Conservation (phyloP, 352 stramenopile genomes). For the Pythium volutum region DNA sequence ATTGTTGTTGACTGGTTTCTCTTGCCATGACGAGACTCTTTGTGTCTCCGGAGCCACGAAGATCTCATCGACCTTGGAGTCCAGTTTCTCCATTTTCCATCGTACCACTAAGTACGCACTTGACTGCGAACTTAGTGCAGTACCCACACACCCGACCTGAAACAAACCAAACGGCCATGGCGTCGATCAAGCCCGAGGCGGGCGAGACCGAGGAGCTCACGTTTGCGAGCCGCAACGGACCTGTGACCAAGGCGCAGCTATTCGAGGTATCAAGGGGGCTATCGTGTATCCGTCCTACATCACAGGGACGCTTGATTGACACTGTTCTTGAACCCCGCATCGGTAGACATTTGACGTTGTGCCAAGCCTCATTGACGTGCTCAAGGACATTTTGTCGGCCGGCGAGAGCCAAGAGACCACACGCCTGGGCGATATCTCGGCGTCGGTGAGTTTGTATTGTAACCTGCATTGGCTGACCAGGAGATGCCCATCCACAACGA, state of each 20-base stretch:
- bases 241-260: constrained; percentile 65
- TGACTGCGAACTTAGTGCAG: background rate
- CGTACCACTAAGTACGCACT: constrained; percentile 1
- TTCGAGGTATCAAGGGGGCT: constrained; percentile 40
- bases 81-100: background rate
- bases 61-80: background rate
- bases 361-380: constrained; percentile 79
- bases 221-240: constrained; percentile 36
- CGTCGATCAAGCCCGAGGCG: constrained; percentile 25
- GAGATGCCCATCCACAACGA: background rate
- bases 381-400: constrained; percentile 81
- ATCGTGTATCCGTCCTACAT: background rate
- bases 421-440: constrained; percentile 75
- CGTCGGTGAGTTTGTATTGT: constrained; percentile 39
- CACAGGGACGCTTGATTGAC: background rate
- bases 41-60: background rate
- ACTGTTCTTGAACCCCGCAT: background rate
- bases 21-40: background rate
- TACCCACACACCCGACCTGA: background rate
- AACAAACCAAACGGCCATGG: background rate
- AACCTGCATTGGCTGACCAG: background rate
- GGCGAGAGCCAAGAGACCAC: constrained; percentile 73
- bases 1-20: background rate
- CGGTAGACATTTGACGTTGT: constrained; percentile 76
- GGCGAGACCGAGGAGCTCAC: constrained; percentile 30